These are phyloP conservation scores for Austroboletus olivaceoglutinosus DNA, from an alignment of 1,284 basidiomycete species.

Conservation along the genomic window DNA sequence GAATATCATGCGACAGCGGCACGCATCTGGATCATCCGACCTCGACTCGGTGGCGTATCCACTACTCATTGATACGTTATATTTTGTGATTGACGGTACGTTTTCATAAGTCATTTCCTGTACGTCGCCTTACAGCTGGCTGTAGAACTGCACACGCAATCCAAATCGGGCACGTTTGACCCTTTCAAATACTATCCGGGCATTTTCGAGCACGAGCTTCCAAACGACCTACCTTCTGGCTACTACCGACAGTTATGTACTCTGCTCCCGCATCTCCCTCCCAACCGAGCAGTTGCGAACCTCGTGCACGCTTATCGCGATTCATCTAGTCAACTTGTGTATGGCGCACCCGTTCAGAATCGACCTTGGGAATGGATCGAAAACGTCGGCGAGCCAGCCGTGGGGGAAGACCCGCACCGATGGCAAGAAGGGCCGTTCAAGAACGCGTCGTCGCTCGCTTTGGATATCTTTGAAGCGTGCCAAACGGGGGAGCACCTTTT, in stretches of 20 bases:
- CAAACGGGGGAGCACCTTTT: constrained; percentile 58
- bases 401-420: constrained; percentile 17
- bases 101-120: background rate
- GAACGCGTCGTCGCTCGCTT: constrained; percentile 69
- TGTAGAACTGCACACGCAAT: constrained; percentile 60
- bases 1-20: constrained; percentile 38
- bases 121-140: background rate
- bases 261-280: constrained; percentile 47
- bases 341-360: constrained; percentile 57
- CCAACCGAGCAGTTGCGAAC: constrained; percentile 50
- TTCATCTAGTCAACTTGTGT: constrained; percentile 44
- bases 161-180: constrained; percentile 49
- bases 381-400: constrained; percentile 60
- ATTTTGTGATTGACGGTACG: constrained; percentile 71
- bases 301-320: constrained; percentile 55
- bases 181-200: constrained; percentile 63
- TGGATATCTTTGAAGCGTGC: constrained; percentile 66
- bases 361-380: constrained; percentile 86
- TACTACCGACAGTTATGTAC: constrained; percentile 54
- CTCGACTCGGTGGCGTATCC: constrained; percentile 59
- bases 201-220: constrained; percentile 47
- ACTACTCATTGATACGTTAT: constrained; percentile 68
- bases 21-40: constrained; percentile 46
- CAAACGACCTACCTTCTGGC: constrained; percentile 54
- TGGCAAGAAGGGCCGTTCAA: constrained; percentile 46